These are phyloP conservation scores for Platismatia glauca DNA, from an alignment of 495 filamentous ascomycete genomes.

Conservation along the genomic window DNA sequence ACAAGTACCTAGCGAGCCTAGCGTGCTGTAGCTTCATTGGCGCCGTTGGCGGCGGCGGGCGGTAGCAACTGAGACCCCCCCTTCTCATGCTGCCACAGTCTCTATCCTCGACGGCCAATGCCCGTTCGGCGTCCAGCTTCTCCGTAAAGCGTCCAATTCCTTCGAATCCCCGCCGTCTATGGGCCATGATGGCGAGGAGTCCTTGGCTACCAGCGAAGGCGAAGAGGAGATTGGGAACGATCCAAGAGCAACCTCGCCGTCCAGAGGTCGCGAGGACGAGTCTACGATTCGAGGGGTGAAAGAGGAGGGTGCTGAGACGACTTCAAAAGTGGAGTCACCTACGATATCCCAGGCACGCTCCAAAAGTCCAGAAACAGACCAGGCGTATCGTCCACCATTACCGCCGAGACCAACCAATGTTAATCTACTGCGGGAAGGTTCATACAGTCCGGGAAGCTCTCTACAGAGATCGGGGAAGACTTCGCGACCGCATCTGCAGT, in stretches of 20 bases:
- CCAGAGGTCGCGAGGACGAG: not conserved
- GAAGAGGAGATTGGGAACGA: not conserved
- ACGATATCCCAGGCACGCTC: not conserved
- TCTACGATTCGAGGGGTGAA: not conserved
- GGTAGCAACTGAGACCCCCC: not conserved
- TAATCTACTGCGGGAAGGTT: constrained; percentile 35
- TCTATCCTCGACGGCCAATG: not conserved
- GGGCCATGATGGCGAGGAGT: constrained; percentile 12
- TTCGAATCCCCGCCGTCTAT: constrained; percentile 2
- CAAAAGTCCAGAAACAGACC: not conserved
- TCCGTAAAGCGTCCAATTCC: not conserved
- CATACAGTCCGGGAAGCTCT: constrained; percentile 24
- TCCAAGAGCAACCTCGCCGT: not conserved
- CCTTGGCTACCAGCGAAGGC: constrained; percentile 4
- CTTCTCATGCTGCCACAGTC: not conserved
- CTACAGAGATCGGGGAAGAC: constrained; percentile 20
- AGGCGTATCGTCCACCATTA: constrained; percentile 39
- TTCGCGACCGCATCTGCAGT: constrained; percentile 45
- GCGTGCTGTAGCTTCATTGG: not conserved
- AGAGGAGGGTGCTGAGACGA: not conserved
- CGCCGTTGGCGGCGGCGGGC: not conserved
- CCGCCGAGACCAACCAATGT: constrained; percentile 56
- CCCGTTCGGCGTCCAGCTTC: not conserved
- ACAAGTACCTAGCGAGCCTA: no score
- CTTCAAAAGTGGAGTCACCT: not conserved